Conservation (phyloP, 2,329 filamentous ascomycete species). For the Trichoderma aggressivum region DNA sequence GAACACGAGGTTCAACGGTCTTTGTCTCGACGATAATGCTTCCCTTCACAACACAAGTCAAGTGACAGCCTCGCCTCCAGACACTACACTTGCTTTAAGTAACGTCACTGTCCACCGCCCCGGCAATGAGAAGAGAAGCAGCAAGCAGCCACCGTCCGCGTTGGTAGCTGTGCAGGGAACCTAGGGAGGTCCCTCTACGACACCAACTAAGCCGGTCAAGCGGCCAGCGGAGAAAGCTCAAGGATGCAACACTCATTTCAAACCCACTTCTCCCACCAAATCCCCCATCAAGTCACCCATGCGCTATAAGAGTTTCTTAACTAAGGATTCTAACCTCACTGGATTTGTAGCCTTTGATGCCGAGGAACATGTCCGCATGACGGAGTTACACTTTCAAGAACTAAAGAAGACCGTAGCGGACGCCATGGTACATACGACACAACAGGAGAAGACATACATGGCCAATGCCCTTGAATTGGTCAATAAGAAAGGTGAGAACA, state of each 20-base stretch:
- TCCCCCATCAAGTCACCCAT: conserved; percentile 43
- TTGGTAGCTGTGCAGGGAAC: conserved; percentile 25
- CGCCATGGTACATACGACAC: conserved; percentile 66
- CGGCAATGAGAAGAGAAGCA: conserved; percentile 25
- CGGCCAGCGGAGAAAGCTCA: conserved; percentile 34
- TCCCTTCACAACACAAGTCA: conserved; percentile 36
- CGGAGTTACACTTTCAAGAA: conserved; percentile 70
- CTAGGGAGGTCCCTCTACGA: conserved; percentile 35
- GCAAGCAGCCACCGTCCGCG: conserved; percentile 4
- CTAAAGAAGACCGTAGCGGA: conserved; percentile 47
- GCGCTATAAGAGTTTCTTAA: conserved; percentile 56
- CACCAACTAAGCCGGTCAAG: conserved; percentile 33
- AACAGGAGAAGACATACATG: conserved; percentile 63
- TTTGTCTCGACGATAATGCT: conserved; percentile 40
- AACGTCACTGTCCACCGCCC: conserved; percentile 30
- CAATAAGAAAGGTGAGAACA: conserved; percentile 65
- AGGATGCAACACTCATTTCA: conserved; percentile 33
- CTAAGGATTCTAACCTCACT: conserved; percentile 69
- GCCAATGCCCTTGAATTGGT: conserved; percentile 73
- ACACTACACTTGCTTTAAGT: conserved; percentile 21
- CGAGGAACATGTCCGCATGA: conserved; percentile 68
- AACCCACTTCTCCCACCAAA: conserved; percentile 26
- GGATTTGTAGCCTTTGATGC: conserved; percentile 72
- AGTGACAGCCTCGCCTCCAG: conserved; percentile 41
- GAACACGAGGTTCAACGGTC: conserved; percentile 34